Evolutionary conservation across 257 asterid species (phyloP).

Genomic region (Vinca minor): DNA sequence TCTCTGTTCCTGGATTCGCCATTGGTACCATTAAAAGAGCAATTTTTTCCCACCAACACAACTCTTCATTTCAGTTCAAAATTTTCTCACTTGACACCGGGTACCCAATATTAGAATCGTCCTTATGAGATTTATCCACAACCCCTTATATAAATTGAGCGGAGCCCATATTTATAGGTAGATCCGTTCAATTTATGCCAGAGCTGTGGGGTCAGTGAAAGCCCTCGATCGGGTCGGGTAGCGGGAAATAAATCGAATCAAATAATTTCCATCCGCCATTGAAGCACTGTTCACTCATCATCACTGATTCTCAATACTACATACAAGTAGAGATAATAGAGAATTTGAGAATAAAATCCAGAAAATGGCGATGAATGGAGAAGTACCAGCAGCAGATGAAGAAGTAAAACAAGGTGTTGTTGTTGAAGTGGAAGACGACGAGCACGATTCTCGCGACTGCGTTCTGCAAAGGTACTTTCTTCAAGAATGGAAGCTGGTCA

Average conservation of each 20-base stretch:
- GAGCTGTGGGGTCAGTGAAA: too few species aligned
- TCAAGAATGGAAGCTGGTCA: constrained; percentile 85
- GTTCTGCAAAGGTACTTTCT: constrained; percentile 76
- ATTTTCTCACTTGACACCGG: too few species aligned
- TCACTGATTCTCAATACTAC: not conserved
- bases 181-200: too few species aligned
- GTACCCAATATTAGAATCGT: too few species aligned
- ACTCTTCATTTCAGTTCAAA: too few species aligned
- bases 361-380: constrained; percentile 9
- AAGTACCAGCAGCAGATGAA: constrained; percentile 1
- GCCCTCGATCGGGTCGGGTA: not conserved
- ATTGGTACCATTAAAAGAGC: too few species aligned
- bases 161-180: too few species aligned
- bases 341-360: not conserved
- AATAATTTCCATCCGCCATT: not conserved
- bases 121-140: too few species aligned
- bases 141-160: too few species aligned
- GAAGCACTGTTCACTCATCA: not conserved
- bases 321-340: not conserved
- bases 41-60: too few species aligned
- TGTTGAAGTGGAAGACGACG: constrained; percentile 53
- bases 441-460: constrained; percentile 70
- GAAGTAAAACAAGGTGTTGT: constrained; percentile 17
- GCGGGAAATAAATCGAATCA: constrained; percentile 5
- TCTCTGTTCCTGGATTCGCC: too few species aligned